Evolutionary conservation across 306 rosid species (phyloP).

Genomic region (Prosopis cineraria): DNA sequence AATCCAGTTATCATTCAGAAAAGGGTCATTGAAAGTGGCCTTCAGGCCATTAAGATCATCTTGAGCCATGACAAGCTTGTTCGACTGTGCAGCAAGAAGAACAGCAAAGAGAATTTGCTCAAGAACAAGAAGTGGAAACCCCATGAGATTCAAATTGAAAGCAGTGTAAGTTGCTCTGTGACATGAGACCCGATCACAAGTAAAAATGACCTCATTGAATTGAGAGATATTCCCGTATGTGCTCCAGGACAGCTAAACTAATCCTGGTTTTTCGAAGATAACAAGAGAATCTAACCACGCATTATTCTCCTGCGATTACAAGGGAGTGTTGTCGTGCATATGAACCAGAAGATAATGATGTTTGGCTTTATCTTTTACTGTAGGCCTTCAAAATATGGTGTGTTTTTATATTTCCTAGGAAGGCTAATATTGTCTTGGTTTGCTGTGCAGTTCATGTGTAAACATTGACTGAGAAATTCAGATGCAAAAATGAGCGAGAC

Average conservation of each 20-base stretch:
- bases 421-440: slow-evolving; percentile 27
- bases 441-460: not conserved
- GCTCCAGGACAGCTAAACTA: slow-evolving; percentile 19
- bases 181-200: not conserved
- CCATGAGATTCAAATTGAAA: slow-evolving; percentile 34
- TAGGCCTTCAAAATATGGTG: not conserved
- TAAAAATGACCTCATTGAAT: slow-evolving; percentile 9
- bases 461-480: not conserved
- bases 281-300: slow-evolving; percentile 36
- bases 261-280: slow-evolving; percentile 31
- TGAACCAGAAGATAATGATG: not conserved
- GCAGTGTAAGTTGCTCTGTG: slow-evolving; percentile 28
- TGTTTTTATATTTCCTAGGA: slow-evolving; percentile 22
- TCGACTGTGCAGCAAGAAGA: slow-evolving; percentile 18
- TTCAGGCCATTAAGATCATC: slow-evolving; percentile 48
- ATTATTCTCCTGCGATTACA: slow-evolving; percentile 39
- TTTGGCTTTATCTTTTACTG: not conserved
- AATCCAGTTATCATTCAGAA: slow-evolving; percentile 45
- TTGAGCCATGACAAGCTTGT: slow-evolving; percentile 36
- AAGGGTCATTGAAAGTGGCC: slow-evolving; percentile 38
- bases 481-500: not conserved
- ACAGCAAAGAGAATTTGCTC: slow-evolving; percentile 14
- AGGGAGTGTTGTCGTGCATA: slow-evolving; percentile 22
- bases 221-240: not conserved
- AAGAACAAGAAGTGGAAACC: slow-evolving; percentile 18